Evolutionary conservation across 352 stramenopile genomes (phyloP).

Genomic region (Globisporangium camurandrum): DNA sequence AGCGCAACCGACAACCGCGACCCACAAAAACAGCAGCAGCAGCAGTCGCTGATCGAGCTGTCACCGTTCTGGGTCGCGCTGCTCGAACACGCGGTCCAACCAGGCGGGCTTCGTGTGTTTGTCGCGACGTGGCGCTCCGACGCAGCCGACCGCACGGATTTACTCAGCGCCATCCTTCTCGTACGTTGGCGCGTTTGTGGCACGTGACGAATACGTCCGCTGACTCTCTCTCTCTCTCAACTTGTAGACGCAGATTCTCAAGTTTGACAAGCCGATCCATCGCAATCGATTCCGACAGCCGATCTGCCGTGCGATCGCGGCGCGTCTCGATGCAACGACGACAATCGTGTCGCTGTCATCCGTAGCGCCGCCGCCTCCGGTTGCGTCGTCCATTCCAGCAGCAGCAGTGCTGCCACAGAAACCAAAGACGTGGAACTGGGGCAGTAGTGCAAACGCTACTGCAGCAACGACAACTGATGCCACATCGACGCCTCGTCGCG

Average conservation of each 20-base stretch:
- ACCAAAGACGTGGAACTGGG: slow-evolving; percentile 11
- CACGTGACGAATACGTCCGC: background rate
- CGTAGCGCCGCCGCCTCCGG: background rate
- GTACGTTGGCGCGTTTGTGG: slow-evolving; percentile 16
- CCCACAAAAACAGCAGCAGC: too few relatives aligned
- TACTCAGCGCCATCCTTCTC: slow-evolving; percentile 41
- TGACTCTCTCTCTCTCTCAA: background rate
- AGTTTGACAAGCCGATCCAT: slow-evolving; percentile 54
- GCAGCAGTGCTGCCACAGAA: background rate
- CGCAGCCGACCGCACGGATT: slow-evolving; percentile 16
- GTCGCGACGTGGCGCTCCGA: slow-evolving; percentile 8
- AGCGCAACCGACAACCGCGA: slow-evolving; percentile 1
- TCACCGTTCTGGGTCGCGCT: slow-evolving; percentile 14
- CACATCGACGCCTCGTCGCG: too few relatives aligned
- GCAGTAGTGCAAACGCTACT: background rate
- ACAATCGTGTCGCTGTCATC: background rate
- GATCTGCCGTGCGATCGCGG: slow-evolving; percentile 21
- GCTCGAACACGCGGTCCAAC: background rate
- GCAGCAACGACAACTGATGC: background rate
- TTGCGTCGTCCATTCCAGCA: background rate
- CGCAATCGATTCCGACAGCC: slow-evolving; percentile 44
- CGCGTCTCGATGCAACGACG: slow-evolving; percentile 7
- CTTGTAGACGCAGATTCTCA: slow-evolving; percentile 27
- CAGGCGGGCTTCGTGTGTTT: slow-evolving; percentile 18
- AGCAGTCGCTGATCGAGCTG: slow-evolving; percentile 23